These are phyloP conservation scores for Baeospora myosura DNA, from an alignment of 1,284 basidiomycete species.

Conservation along the genomic window DNA sequence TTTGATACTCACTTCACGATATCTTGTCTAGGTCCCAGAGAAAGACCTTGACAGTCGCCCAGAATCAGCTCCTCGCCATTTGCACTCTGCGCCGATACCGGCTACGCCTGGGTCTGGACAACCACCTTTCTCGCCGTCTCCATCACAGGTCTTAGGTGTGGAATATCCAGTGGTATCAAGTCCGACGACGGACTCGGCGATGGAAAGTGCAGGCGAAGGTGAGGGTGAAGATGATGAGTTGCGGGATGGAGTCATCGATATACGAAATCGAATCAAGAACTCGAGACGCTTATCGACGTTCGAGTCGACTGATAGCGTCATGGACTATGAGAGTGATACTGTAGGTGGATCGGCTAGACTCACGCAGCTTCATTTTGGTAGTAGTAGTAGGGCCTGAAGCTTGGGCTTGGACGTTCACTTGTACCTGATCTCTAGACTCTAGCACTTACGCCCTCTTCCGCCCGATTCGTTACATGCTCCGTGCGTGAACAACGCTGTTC, in stretches of 20 bases:
- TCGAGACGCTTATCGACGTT: slow-evolving; percentile 44
- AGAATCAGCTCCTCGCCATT: slow-evolving; percentile 7
- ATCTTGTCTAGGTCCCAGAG: slow-evolving; percentile 47
- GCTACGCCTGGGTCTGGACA: too few relatives aligned
- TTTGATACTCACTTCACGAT: neutral
- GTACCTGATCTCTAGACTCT: too few relatives aligned
- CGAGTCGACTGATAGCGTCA: slow-evolving; percentile 34
- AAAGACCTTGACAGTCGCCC: slow-evolving; percentile 38
- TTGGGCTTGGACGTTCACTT: too few relatives aligned
- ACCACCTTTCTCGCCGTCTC: too few relatives aligned
- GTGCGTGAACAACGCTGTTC: too few relatives aligned
- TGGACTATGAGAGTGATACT: slow-evolving; percentile 35
- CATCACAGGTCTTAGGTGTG: slow-evolving; percentile 3
- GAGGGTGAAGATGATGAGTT: slow-evolving; percentile 17
- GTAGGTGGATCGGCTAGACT: slow-evolving; percentile 31
- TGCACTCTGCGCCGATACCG: too few relatives aligned
- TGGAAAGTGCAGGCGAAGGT: slow-evolving; percentile 4
- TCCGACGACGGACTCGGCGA: slow-evolving; percentile 2
- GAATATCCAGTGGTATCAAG: slow-evolving; percentile 4
- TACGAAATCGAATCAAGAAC: too few relatives aligned
- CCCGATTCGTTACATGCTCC: too few relatives aligned
- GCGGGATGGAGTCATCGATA: too few relatives aligned
- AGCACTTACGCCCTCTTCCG: too few relatives aligned
- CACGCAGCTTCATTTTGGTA: too few relatives aligned
- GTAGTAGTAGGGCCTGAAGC: too few relatives aligned